Evolutionary conservation across 805 yeast genomes (phyloP).

Genomic region (Zygosaccharomyces gambellarensis): DNA sequence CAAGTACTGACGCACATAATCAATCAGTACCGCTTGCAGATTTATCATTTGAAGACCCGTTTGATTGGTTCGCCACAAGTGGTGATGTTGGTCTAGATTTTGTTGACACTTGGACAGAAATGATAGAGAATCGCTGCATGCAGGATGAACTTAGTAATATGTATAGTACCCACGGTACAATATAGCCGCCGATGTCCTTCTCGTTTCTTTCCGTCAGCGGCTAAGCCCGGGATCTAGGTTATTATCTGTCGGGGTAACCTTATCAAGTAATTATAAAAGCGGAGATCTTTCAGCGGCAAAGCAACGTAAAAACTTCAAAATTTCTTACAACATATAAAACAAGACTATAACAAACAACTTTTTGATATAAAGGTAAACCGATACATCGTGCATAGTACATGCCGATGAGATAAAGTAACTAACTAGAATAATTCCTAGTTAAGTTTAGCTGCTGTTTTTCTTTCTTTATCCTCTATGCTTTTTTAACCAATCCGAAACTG

Average conservation of each 20-base stretch:
- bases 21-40: not conserved
- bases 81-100: slow-evolving; percentile 52
- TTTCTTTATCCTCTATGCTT: too few relatives aligned
- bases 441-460: too few relatives aligned
- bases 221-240: too few relatives aligned
- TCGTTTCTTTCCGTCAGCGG: too few relatives aligned
- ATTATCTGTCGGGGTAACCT: too few relatives aligned
- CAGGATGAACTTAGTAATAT: slow-evolving; percentile 4
- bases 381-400: too few relatives aligned
- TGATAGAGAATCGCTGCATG: slow-evolving; percentile 61
- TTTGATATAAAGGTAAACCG: too few relatives aligned
- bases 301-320: not conserved
- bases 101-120: slow-evolving; percentile 76
- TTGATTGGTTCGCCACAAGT: slow-evolving; percentile 49
- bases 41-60: slow-evolving; percentile 10
- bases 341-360: not conserved
- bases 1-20: not conserved
- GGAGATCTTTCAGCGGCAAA: not conserved
- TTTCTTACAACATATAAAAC: not conserved
- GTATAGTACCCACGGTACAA: not conserved
- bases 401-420: too few relatives aligned
- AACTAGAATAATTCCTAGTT: too few relatives aligned
- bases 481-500: too few relatives aligned
- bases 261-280: too few relatives aligned
- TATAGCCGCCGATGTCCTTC: not conserved